Conservation (phyloP, 345 rosid genomes). For the Triadica sebifera region DNA sequence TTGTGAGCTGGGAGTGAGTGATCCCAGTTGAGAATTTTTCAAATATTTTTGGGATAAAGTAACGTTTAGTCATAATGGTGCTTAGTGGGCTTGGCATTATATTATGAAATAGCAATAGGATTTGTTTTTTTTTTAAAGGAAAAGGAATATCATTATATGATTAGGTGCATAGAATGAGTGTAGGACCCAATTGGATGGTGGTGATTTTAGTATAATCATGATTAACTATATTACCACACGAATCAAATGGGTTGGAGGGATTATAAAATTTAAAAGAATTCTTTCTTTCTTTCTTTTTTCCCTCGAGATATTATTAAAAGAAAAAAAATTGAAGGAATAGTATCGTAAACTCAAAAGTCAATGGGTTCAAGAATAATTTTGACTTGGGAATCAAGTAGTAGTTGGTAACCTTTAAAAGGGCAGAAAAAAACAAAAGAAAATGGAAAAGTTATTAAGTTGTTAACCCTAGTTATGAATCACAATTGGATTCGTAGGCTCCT, state of each 20-base stretch:
- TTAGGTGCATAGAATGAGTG: constrained; percentile 14
- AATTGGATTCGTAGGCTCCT: too few relatives aligned
- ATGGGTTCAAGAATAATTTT: neutral
- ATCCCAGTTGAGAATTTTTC: neutral
- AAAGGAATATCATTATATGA: constrained; percentile 8
- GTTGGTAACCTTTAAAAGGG: neutral
- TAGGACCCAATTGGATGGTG: constrained; percentile 16
- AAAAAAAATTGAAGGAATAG: neutral
- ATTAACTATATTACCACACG: neutral
- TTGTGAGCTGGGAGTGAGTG: neutral
- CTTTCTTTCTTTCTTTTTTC: too few relatives aligned
- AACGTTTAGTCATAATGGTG: constrained; percentile 19
- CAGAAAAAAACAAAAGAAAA: too few relatives aligned
- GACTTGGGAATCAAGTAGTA: neutral
- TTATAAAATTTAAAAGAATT: too few relatives aligned
- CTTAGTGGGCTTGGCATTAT: constrained; percentile 12
- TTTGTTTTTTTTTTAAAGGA: neutral
- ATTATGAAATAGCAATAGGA: constrained; percentile 13
- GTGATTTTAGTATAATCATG: neutral
- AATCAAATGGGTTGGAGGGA: neutral
- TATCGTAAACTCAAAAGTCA: neutral
- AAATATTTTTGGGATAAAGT: constrained; percentile 17
- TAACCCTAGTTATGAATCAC: too few relatives aligned
- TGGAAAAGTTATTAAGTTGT: too few relatives aligned
- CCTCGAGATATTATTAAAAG: too few relatives aligned